These are phyloP conservation scores for Calocybe gangraenosa DNA, from an alignment of 768 basidiomycete species.

Conservation along the genomic window DNA sequence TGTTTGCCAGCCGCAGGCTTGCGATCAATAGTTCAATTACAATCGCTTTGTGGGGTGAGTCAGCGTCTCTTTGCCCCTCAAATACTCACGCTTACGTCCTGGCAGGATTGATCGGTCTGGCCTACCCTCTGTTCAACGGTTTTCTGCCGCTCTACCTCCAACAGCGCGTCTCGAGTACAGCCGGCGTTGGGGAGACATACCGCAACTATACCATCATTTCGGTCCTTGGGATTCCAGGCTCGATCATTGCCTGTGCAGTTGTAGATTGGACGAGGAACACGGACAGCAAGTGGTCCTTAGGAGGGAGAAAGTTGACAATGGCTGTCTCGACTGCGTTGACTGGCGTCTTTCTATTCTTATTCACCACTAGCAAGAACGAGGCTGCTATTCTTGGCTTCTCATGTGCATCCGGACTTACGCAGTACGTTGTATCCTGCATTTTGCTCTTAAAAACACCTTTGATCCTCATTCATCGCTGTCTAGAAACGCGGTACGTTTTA, in stretches of 20 bases:
- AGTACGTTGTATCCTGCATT: conserved; percentile 20
- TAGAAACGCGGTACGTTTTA: conserved; percentile 33
- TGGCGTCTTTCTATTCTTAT: conserved; percentile 46
- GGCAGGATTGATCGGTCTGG: conserved; percentile 43
- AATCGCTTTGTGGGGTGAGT: conserved; percentile 47
- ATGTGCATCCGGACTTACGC: conserved; percentile 37
- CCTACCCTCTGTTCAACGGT: conserved; percentile 48
- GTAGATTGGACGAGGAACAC: conserved; percentile 38
- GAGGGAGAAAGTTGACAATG: conserved; percentile 46
- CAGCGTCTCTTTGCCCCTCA: background rate
- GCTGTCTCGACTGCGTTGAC: conserved; percentile 40
- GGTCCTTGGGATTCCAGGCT: conserved; percentile 42
- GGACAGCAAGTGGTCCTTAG: conserved; percentile 27
- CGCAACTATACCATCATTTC: conserved; percentile 49
- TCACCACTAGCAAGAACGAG: conserved; percentile 41
- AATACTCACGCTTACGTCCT: no score
- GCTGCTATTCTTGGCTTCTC: conserved; percentile 41
- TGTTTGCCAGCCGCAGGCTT: conserved; percentile 42
- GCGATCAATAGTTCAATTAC: conserved; percentile 43
- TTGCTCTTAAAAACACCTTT: background rate
- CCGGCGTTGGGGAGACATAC: conserved; percentile 29
- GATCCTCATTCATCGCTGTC: no score
- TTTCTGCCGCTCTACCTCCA: conserved; percentile 49
- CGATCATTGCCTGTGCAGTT: conserved; percentile 39
- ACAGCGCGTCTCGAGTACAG: conserved; percentile 24